These are phyloP conservation scores for Alternaria burnsii DNA, from an alignment of 2,329 filamentous ascomycete genomes.

Conservation along the genomic window DNA sequence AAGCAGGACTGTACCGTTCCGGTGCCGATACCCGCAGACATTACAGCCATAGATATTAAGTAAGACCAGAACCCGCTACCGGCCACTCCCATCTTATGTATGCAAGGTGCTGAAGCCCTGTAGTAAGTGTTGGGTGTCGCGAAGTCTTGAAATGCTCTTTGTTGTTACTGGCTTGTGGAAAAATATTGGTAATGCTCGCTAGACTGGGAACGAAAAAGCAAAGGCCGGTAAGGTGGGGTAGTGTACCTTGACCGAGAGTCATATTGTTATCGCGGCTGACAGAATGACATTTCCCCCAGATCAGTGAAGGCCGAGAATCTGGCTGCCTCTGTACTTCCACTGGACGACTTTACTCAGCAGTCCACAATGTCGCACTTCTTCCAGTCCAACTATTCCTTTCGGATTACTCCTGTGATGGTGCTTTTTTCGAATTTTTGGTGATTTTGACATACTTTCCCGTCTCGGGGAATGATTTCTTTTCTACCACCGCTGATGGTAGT, in stretches of 20 bases:
- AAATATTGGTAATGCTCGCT: slow-evolving; percentile 1
- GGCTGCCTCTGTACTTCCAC: background rate
- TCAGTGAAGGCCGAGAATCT: background rate
- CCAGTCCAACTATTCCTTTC: slow-evolving; percentile 6
- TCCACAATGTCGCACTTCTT: slow-evolving; percentile 16
- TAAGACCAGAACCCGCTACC: slow-evolving; percentile 5
- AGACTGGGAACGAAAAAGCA: slow-evolving; percentile 1
- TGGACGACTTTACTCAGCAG: slow-evolving; percentile 7
- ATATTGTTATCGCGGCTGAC: background rate
- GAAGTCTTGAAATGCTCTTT: background rate
- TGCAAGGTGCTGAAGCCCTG: slow-evolving; percentile 10
- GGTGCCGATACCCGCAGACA: slow-evolving; percentile 11
- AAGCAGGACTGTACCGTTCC: slow-evolving; percentile 3
- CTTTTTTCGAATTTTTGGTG: slow-evolving; percentile 12
- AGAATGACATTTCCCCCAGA: background rate
- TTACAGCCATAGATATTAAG: slow-evolving; percentile 1
- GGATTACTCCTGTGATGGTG: background rate
- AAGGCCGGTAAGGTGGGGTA: background rate
- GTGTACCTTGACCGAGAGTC: background rate
- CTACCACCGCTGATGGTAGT: background rate
- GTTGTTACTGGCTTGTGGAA: background rate
- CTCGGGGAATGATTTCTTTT: slow-evolving; percentile 19
- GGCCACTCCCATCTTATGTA: slow-evolving; percentile 1
- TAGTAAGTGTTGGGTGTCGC: background rate
- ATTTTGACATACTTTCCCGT: slow-evolving; percentile 34